Percentiles rank a stretch among this genome's conserved stretches.
These are phyloP conservation scores for Albatrellus ellisii DNA, from an alignment of 768 basidiomycete species.

Conservation along the genomic window DNA sequence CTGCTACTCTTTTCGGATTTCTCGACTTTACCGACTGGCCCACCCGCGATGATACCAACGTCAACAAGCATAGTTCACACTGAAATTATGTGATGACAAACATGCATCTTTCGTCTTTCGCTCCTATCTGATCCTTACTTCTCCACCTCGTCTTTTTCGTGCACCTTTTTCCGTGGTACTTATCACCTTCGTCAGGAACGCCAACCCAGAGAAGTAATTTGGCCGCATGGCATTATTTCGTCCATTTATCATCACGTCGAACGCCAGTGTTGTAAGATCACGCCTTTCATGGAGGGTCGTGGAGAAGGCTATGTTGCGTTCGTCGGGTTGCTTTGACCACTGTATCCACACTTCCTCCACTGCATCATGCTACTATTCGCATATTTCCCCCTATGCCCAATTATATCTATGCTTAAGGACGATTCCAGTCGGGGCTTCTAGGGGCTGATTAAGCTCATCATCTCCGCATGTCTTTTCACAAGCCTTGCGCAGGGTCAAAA, in stretches of 20 bases:
- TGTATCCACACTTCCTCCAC: conserved; percentile 7
- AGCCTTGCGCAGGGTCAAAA: too few relatives aligned
- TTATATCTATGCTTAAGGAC: conserved; percentile 5
- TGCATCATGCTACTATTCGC: conserved; percentile 7
- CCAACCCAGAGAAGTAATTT: conserved; percentile 26
- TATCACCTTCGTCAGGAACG: conserved; percentile 19
- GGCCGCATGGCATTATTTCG: neutral
- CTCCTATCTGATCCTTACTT: conserved; percentile 83
- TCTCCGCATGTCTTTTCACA: too few relatives aligned
- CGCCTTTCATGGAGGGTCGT: neutral
- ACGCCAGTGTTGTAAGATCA: neutral
- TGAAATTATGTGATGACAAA: conserved; percentile 80
- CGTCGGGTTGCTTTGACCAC: conserved; percentile 1
- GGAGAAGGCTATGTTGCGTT: conserved; percentile 1
- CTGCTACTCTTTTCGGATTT: conserved; percentile 3
- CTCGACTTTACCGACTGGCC: conserved; percentile 5
- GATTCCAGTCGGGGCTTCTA: too few relatives aligned
- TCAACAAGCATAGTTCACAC: conserved; percentile 92
- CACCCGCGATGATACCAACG: conserved; percentile 43
- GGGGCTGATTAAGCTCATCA: too few relatives aligned
- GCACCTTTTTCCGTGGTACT: neutral
- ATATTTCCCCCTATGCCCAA: conserved; percentile 6
- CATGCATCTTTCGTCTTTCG: conserved; percentile 92
- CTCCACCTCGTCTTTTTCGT: conserved; percentile 6
- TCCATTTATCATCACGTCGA: neutral